Evolutionary conservation across 164 flowering plant genomes (phyloP).

Genomic region (Tetracentron sinense): DNA sequence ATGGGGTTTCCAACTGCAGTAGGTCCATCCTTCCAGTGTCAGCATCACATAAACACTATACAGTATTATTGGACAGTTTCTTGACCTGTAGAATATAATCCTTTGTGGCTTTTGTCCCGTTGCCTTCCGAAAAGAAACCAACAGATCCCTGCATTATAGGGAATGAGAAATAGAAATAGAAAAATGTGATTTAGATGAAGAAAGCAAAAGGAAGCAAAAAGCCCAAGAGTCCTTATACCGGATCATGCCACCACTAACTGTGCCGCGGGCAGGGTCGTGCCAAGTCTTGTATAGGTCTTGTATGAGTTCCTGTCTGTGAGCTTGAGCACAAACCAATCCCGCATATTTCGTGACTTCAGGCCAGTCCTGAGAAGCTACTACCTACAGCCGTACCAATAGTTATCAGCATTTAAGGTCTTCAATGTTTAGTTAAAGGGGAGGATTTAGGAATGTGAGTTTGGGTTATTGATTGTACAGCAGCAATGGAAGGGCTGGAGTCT

Average conservation of each 20-base stretch:
- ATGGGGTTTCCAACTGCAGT: background rate
- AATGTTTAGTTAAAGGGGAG: background rate
- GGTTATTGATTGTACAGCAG: constrained; percentile 48
- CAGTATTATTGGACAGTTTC: background rate
- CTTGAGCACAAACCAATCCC: constrained; percentile 68
- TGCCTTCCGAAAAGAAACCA: constrained; percentile 63
- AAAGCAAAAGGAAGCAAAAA: background rate
- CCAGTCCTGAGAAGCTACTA: constrained; percentile 77
- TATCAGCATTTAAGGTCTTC: constrained; percentile 16
- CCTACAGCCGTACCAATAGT: constrained; percentile 37
- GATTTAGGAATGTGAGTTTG: background rate
- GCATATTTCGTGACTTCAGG: constrained; percentile 73
- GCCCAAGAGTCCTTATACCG: constrained; percentile 29
- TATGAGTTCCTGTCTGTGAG: constrained; percentile 69
- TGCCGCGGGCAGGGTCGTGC: constrained; percentile 72
- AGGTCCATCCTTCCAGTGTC: background rate
- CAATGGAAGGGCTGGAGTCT: constrained; percentile 82
- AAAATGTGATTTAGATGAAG: background rate
- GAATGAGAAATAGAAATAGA: constrained; percentile 11
- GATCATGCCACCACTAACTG: constrained; percentile 70
- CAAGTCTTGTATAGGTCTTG: constrained; percentile 71
- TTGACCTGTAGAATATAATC: constrained; percentile 66
- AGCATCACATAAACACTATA: background rate
- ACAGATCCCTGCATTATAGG: constrained; percentile 42
- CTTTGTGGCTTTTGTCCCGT: constrained; percentile 66